Evolutionary conservation across 2,329 filamentous ascomycete genomes (phyloP).

Genomic region (Pseudogymnoascus sp.): DNA sequence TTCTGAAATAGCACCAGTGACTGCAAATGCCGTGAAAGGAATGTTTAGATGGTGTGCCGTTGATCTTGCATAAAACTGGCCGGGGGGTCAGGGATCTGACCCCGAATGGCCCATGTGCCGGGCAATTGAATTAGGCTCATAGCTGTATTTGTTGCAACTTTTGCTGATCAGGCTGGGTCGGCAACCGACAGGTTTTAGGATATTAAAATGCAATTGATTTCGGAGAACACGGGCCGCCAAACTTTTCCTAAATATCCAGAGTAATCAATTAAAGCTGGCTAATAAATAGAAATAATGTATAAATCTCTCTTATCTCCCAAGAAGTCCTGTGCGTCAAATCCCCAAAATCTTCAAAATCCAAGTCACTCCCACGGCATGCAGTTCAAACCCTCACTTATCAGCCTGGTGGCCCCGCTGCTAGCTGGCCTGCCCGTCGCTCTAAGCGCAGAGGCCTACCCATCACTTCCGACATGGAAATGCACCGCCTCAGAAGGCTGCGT

Average conservation of each 20-base stretch:
- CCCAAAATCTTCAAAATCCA: not conserved
- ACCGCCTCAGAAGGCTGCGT: constrained; percentile 42
- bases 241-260: not conserved
- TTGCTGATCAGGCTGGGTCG: not conserved
- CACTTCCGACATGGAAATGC: constrained; percentile 44
- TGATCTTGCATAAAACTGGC: not conserved
- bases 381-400: not conserved
- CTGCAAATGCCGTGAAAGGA: not conserved
- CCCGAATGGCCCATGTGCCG: constrained; percentile 16
- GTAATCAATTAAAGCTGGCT: not conserved
- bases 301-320: not conserved
- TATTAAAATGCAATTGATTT: not conserved
- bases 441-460: constrained; percentile 39
- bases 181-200: not conserved
- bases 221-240: not conserved
- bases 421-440: not conserved
- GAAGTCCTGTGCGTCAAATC: not conserved
- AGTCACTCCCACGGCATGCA: not conserved
- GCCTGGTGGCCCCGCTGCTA: not conserved
- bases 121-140: not conserved
- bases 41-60: not conserved
- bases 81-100: not conserved
- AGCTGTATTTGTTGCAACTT: not conserved
- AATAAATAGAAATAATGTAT: not conserved
- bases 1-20: not conserved